Evolutionary conservation across 2,329 filamentous ascomycete genomes (phyloP), one percentile per base, ranked within the genome.

Genomic region (Knufia petricola): DNA sequence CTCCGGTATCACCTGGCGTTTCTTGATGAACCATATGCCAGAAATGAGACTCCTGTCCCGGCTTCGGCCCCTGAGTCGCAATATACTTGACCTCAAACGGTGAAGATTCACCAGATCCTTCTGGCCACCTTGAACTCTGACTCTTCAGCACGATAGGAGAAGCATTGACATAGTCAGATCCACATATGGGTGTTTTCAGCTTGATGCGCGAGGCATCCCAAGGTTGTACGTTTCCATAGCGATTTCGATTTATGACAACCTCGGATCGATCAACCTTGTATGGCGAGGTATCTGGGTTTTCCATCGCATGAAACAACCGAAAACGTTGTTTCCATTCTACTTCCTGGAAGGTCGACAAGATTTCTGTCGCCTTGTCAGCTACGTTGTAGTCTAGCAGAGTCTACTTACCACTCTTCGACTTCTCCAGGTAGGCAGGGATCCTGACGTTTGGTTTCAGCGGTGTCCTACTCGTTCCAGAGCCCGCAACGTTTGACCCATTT

Each of bases 1-100:
- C 87, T 1, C 81, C 87, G 2, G 84, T 79, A 39, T 82, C 80
- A 21, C 68, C 66, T 2, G 46, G 28, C n/a, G 74, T 79, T 65
- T 94, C 87, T 60, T 94, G 82, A 63, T 86, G 85, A 30, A 95
- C 74, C 92, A 98, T 98, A 61, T 92, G 86, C 86, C 90, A 98
- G 56, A 94, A 85, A 61, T 94, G 87, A 56, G 82, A 79, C 48
- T 84, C 75, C 13, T 85, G 86, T 21, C 79, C 77, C 51, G 74
- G 66, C 60, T 89, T 95, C 4, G 92, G 92, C 0, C 92, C 92
- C 50, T 60, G 58, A 64, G 94, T 95, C 46, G 89, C 92, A 58
- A 98, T 95, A 66, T 94, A 96, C 48, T 76, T 75, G 49, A 68
- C 65, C 42, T 66, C 60, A 32, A 63, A 64, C 28, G 50, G 34